Conservation (phyloP, 495 filamentous ascomycete genomes). For the Podospora tetraspora region DNA sequence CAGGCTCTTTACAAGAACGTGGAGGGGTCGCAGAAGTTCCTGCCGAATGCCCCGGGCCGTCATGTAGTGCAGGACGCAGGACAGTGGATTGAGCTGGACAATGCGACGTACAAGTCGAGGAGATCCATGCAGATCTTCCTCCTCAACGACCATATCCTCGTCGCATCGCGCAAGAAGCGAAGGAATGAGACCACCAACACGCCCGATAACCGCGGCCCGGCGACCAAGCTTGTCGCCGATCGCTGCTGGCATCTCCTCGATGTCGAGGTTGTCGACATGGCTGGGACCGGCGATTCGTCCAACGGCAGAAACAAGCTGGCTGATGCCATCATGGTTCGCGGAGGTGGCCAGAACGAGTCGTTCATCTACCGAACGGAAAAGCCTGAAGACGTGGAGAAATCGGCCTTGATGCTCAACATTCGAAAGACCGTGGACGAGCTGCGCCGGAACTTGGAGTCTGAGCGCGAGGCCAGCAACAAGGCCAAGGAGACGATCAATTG, state of each 20-base stretch:
- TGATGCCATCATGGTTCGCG: constrained; percentile 84
- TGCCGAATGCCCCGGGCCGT: constrained; percentile 83
- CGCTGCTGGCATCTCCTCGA: constrained; percentile 92
- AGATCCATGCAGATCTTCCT: constrained; percentile 82
- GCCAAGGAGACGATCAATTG: constrained; percentile 76
- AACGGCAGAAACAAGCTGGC: constrained; percentile 60
- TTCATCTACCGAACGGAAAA: constrained; percentile 88
- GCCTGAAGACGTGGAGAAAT: constrained; percentile 66
- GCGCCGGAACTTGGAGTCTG: constrained; percentile 71
- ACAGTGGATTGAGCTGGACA: constrained; percentile 92
- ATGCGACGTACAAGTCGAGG: constrained; percentile 88
- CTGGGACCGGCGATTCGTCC: constrained; percentile 53
- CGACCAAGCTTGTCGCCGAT: constrained; percentile 81
- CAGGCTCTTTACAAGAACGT: constrained; percentile 83
- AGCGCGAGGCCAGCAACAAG: constrained; percentile 74
- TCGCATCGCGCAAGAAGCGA: constrained; percentile 88
- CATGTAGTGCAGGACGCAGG: constrained; percentile 88
- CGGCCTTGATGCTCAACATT: constrained; percentile 74
- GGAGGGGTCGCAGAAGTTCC: constrained; percentile 92
- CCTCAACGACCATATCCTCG: constrained; percentile 88
- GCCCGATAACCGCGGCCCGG: constrained; percentile 53
- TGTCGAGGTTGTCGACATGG: constrained; percentile 86
- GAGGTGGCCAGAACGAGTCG: constrained; percentile 72
- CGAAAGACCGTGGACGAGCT: constrained; percentile 89
- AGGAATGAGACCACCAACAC: constrained; percentile 62